A percentile compares a stretch with the other conserved stretches of the same genome.
phyloP scores from a whole-genome alignment of 1,284 basidiomycete species.

The Ceratobasidium sp. region DNA sequence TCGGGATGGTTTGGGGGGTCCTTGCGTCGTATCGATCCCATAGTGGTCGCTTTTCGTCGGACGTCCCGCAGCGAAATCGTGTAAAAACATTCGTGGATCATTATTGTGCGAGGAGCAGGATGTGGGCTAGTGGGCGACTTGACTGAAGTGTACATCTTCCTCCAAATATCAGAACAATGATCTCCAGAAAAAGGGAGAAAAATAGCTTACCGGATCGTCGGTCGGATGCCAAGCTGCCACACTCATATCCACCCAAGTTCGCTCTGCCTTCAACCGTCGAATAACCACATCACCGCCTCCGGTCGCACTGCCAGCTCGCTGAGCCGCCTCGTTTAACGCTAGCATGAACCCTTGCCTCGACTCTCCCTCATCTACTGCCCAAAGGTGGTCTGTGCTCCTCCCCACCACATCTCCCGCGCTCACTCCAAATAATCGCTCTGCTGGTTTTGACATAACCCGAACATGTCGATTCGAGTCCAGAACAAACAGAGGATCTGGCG shows the following conservation, averaged over 20 bases:
- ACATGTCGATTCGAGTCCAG: constrained; percentile 41
- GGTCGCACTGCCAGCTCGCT: constrained; percentile 23
- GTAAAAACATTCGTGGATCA: constrained; percentile 45
- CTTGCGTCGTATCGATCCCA: background rate
- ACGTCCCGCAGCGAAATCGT: constrained; percentile 36
- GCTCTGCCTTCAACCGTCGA: constrained; percentile 18
- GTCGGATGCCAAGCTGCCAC: constrained; percentile 42
- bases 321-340: constrained; percentile 36
- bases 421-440: constrained; percentile 32
- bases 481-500: constrained; percentile 29
- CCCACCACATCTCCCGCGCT: constrained; percentile 24
- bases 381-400: constrained; percentile 37
- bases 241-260: constrained; percentile 29
- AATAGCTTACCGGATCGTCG: constrained; percentile 23
- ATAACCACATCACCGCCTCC: constrained; percentile 30
- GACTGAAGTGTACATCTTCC: constrained; percentile 26
- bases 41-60: background rate
- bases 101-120: constrained; percentile 26
- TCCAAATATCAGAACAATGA: background rate
- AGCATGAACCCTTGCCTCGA: constrained; percentile 34
- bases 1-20: background rate
- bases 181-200: background rate
- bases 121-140: constrained; percentile 1
- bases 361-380: constrained; percentile 11
- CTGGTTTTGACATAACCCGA: constrained; percentile 25